Evolutionary conservation across 2,329 filamentous ascomycete species (phyloP).

Genomic region (Phialophora expanda): DNA sequence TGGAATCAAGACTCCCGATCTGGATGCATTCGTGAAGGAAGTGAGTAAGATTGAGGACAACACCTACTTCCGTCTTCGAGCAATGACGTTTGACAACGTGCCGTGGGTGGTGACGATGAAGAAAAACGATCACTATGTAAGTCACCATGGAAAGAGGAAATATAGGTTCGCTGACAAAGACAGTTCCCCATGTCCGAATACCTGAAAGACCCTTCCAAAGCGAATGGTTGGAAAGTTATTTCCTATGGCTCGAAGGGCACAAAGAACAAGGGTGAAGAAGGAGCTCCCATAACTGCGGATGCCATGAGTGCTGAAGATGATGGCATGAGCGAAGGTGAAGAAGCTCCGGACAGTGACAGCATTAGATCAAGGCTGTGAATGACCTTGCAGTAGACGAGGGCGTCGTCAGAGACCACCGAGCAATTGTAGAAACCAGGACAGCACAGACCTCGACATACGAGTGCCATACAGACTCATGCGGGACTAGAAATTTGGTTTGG

Average conservation of each 20-base stretch:
- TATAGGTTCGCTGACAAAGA: constrained; percentile 25
- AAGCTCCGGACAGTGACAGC: constrained; percentile 28
- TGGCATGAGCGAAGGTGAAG: constrained; percentile 42
- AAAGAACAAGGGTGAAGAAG: constrained; percentile 45
- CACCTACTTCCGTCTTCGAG: constrained; percentile 94
- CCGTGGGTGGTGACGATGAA: constrained; percentile 99
- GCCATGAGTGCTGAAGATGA: constrained; percentile 53
- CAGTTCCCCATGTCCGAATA: constrained; percentile 70
- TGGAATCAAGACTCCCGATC: constrained; percentile 79
- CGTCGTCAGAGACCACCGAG: neutral
- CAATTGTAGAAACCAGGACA: neutral
- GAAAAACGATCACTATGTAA: constrained; percentile 94
- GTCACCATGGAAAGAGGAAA: constrained; percentile 33
- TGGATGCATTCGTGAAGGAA: constrained; percentile 78
- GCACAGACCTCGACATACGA: neutral
- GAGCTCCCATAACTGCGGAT: constrained; percentile 52
- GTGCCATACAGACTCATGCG: neutral
- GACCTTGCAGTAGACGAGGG: no score
- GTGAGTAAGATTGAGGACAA: constrained; percentile 92
- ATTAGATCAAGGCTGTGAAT: constrained; percentile 10
- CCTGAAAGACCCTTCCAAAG: constrained; percentile 59
- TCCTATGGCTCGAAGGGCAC: constrained; percentile 57
- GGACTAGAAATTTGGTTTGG: neutral
- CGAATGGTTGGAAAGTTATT: constrained; percentile 63
- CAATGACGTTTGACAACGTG: constrained; percentile 98